phyloP scores from a whole-genome alignment of 2,329 filamentous ascomycete genomes.

The Talaromyces sp. region DNA sequence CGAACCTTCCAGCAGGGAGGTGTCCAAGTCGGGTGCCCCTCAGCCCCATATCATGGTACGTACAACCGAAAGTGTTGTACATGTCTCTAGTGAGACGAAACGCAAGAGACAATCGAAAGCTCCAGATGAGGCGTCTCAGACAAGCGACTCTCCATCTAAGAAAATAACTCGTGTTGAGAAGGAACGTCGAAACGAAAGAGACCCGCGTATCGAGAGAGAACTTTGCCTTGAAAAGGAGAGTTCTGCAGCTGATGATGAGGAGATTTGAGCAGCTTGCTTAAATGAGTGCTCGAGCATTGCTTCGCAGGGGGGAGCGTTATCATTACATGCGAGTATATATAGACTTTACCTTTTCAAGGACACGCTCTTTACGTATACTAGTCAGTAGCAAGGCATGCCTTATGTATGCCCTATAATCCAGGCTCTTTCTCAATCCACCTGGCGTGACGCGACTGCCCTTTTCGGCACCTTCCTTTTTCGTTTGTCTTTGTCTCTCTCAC shows the following conservation, averaged over 20 bases:
- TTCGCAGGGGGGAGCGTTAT: not conserved
- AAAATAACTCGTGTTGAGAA: conserved; percentile 25
- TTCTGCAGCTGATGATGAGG: not conserved
- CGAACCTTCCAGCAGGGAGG: conserved; percentile 25
- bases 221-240: not conserved
- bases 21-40: conserved; percentile 19
- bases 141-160: conserved; percentile 27
- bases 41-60: conserved; percentile 25
- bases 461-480: not conserved
- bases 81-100: conserved; percentile 26
- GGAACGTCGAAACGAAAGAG: conserved; percentile 20
- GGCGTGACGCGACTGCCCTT: not conserved
- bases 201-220: conserved; percentile 20
- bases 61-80: conserved; percentile 25
- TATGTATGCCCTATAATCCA: not conserved
- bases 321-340: conserved; percentile 2
- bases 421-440: not conserved
- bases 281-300: not conserved
- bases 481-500: not conserved
- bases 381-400: not conserved
- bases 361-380: not conserved
- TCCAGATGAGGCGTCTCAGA: conserved; percentile 23
- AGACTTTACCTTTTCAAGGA: not conserved
- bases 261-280: not conserved
- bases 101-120: conserved; percentile 26